These are phyloP conservation scores for Buddleja alternifolia DNA, from an alignment of 257 asterid species.

Conservation along the genomic window DNA sequence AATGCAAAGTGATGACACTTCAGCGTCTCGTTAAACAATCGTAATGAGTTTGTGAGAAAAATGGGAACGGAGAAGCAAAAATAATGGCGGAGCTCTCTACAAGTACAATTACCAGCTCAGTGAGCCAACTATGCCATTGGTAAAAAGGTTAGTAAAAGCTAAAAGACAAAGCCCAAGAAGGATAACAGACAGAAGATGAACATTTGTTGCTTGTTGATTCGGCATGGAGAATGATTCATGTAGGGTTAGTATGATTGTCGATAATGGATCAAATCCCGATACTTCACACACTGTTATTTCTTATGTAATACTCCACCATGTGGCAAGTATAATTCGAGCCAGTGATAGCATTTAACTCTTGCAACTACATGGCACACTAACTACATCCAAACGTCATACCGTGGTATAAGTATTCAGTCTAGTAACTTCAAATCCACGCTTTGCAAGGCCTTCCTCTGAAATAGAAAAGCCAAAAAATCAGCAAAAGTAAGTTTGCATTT, in stretches of 20 bases:
- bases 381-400: slow-evolving; percentile 45
- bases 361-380: slow-evolving; percentile 18
- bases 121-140: too few species aligned
- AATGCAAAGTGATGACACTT: neutral
- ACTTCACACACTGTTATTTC: neutral
- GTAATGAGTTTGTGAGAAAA: neutral
- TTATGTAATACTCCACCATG: neutral
- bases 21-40: too few species aligned
- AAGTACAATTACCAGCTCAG: too few species aligned
- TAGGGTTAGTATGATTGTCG: too few species aligned
- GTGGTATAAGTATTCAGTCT: slow-evolving; percentile 94
- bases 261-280: neutral
- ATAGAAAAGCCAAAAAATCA: slow-evolving; percentile 22
- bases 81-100: neutral
- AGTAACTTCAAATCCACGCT: slow-evolving; percentile 89
- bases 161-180: neutral
- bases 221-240: too few species aligned
- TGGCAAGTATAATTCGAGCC: neutral
- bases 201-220: neutral
- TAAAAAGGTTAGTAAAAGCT: neutral
- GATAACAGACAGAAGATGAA: neutral
- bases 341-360: slow-evolving; percentile 2
- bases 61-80: neutral
- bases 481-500: slow-evolving; percentile 15
- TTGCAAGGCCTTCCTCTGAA: slow-evolving; percentile 86